Conservation (phyloP, 345 rosid species). For the Hibiscus tridactylites region DNA sequence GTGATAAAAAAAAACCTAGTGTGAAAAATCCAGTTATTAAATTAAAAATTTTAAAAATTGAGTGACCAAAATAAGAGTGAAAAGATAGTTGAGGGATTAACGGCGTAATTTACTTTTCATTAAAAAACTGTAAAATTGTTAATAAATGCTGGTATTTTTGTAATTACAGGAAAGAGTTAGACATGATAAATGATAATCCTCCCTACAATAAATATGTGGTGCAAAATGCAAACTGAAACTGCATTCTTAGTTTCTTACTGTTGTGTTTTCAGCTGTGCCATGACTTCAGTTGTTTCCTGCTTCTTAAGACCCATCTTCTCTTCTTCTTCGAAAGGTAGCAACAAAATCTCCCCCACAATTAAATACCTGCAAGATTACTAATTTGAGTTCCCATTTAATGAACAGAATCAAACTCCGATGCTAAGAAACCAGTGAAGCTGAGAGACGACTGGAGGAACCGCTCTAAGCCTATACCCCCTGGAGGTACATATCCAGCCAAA, state of each 20-base stretch:
- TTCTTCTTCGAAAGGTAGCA: conserved; percentile 30
- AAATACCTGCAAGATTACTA: not conserved
- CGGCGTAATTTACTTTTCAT: no score
- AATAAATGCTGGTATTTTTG: not conserved
- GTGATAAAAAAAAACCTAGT: no score
- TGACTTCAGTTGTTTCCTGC: conserved; percentile 32
- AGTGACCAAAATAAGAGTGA: no score
- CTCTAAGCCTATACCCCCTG: conserved; percentile 78
- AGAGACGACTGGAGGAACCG: conserved; percentile 86
- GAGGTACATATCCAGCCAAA: conserved; percentile 89
- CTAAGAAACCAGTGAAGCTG: conserved; percentile 44
- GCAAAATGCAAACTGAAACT: conserved; percentile 3
- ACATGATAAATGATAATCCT: not conserved
- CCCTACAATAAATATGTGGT: conserved; percentile 1
- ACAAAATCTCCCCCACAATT: not conserved
- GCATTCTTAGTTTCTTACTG: not conserved
- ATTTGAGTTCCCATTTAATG: not conserved
- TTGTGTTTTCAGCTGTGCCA: conserved; percentile 10
- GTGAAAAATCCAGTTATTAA: no score
- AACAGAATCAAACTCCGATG: conserved; percentile 26
- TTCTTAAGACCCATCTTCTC: conserved; percentile 26
- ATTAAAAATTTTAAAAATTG: no score
- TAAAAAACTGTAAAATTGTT: not conserved
- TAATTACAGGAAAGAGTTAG: not conserved
- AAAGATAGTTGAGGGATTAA: no score